Evolutionary conservation across 108 stramenopile species (phyloP).

Genomic region (Nannochloropsis salina): DNA sequence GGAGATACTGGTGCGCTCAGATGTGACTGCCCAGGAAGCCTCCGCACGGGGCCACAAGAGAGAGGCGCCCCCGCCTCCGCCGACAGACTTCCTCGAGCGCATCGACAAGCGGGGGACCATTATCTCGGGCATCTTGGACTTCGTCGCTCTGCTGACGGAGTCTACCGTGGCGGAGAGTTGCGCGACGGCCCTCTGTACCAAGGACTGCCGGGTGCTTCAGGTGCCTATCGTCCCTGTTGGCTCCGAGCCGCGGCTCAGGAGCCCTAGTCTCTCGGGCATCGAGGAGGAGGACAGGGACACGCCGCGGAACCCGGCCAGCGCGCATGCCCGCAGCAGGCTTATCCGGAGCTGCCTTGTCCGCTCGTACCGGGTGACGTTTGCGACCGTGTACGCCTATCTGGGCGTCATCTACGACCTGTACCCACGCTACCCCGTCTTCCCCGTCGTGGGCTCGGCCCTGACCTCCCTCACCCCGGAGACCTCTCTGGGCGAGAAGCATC

Average conservation of each 20-base stretch:
- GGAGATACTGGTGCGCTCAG: not conserved
- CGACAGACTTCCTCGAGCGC: slow-evolving; percentile 3
- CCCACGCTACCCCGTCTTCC: not conserved
- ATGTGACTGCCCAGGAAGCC: not conserved
- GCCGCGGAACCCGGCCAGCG: not conserved
- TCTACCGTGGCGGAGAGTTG: slow-evolving; percentile 8
- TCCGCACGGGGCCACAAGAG: not conserved
- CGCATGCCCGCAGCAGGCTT: not conserved
- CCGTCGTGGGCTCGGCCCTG: not conserved
- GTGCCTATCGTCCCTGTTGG: not conserved
- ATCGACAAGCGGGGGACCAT: not conserved
- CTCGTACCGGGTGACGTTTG: not conserved
- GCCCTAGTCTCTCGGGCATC: not conserved
- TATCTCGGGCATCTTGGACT: slow-evolving; percentile 1
- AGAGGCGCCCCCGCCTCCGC: not conserved
- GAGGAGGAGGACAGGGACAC: not conserved
- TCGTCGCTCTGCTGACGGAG: not conserved
- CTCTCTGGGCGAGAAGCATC: not conserved
- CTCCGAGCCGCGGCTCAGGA: not conserved
- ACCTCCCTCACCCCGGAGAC: not conserved
- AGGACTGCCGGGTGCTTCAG: not conserved
- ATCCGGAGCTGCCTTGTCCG: slow-evolving; percentile 1
- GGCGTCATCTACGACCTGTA: slow-evolving; percentile 8
- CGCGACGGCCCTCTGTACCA: slow-evolving; percentile 8
- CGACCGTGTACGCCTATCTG: not conserved